These are phyloP conservation scores for Fusarium liriodendri DNA, from an alignment of 2,329 filamentous ascomycete species.

Conservation along the genomic window DNA sequence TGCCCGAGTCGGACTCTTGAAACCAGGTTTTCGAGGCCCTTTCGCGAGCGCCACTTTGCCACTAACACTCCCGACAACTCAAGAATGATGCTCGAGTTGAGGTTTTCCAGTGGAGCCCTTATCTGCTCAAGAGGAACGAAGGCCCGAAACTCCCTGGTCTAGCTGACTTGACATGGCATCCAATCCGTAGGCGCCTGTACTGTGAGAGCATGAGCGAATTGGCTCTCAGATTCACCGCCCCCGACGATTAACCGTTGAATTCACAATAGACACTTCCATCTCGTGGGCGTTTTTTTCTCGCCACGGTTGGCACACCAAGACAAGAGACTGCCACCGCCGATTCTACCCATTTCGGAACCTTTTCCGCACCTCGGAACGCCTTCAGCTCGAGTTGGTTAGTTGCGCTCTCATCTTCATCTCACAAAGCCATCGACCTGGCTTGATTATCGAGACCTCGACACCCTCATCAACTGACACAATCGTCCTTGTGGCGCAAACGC, in stretches of 20 bases:
- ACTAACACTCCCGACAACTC: conserved; percentile 21
- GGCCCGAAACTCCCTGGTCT: conserved; percentile 17
- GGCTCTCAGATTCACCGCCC: conserved; percentile 2
- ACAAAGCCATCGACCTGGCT: neutral
- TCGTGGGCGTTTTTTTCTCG: neutral
- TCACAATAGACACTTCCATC: neutral
- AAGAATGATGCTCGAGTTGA: conserved; percentile 10
- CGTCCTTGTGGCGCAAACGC: conserved; percentile 17
- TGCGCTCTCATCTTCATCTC: conserved; percentile 4
- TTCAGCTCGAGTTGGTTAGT: neutral
- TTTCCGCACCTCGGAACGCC: conserved; percentile 24
- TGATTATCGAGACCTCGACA: neutral
- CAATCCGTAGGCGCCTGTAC: neutral
- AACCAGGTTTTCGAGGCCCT: conserved; percentile 34
- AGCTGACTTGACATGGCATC: neutral
- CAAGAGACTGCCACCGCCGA: conserved; percentile 15
- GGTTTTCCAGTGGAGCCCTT: conserved; percentile 19
- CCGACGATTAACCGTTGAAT: conserved; percentile 35
- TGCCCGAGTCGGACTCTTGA: conserved; percentile 15
- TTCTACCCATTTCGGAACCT: conserved; percentile 31
- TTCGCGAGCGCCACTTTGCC: conserved; percentile 26
- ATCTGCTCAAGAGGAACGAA: conserved; percentile 26
- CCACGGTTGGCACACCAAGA: conserved; percentile 15
- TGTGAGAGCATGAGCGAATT: neutral
- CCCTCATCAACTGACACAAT: neutral